A percentile compares a stretch with the other conserved stretches of the same genome.
Conservation (phyloP, 768 basidiomycete species). For the Suillus spraguei region DNA sequence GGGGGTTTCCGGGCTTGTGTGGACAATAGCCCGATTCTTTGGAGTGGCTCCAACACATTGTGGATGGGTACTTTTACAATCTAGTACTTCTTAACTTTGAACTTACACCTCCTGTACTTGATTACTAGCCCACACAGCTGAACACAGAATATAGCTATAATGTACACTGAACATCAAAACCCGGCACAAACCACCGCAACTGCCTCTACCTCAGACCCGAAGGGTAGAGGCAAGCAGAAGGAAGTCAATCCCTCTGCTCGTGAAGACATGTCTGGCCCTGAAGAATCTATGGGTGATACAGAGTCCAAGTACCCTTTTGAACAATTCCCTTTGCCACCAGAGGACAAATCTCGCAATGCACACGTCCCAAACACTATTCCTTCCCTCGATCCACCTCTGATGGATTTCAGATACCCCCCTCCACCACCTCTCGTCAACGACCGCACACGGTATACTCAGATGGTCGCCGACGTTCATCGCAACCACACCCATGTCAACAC, state of each 20-base stretch:
- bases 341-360: constrained; percentile 15
- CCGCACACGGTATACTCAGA: constrained; percentile 29
- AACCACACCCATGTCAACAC: constrained; percentile 25
- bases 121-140: neutral
- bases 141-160: neutral
- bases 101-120: neutral
- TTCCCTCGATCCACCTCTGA: constrained; percentile 28
- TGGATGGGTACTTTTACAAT: neutral
- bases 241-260: neutral
- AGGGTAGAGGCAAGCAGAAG: constrained; percentile 14
- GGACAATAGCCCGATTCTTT: neutral
- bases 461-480: constrained; percentile 30
- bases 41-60: neutral
- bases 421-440: constrained; percentile 28
- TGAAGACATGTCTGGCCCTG: neutral
- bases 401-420: constrained; percentile 30
- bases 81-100: neutral
- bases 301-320: constrained; percentile 29
- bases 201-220: neutral
- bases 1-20: neutral
- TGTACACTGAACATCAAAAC: neutral
- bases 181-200: neutral
- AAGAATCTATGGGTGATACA: constrained; percentile 1
- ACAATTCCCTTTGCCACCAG: constrained; percentile 29
- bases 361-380: neutral